Percentiles rank a stretch among this genome's conserved stretches.
Conservation (phyloP, 2,329 filamentous ascomycete genomes). For the Curvularia sp. region DNA sequence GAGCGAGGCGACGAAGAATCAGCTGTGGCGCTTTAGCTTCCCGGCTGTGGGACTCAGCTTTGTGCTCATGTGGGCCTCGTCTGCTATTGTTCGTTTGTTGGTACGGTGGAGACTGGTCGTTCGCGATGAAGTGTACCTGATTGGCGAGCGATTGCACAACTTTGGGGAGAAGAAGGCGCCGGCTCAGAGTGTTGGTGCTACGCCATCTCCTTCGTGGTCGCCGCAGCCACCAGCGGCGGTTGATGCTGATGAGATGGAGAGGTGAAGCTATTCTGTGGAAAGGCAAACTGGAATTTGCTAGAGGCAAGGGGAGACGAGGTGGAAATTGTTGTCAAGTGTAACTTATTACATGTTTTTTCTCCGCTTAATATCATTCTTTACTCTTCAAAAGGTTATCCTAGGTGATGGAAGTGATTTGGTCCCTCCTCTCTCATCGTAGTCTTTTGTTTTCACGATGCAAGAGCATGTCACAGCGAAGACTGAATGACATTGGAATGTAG, state of each 20-base stretch:
- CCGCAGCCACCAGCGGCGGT: neutral
- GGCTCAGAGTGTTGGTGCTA: neutral
- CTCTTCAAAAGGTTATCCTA: neutral
- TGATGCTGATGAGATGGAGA: neutral
- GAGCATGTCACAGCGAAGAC: neutral
- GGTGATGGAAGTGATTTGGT: neutral
- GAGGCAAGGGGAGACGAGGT: neutral
- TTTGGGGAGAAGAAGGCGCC: constrained; percentile 68
- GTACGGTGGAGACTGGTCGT: constrained; percentile 81
- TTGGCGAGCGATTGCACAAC: constrained; percentile 94
- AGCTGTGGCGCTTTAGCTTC: constrained; percentile 74
- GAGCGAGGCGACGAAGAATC: constrained; percentile 59
- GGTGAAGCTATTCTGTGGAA: neutral
- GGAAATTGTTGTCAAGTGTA: neutral
- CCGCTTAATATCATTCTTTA: neutral
- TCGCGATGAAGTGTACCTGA: constrained; percentile 92
- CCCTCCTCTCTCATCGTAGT: no score
- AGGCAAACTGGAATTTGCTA: neutral
- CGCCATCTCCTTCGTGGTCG: neutral
- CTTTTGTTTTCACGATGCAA: no score
- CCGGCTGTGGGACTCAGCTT: constrained; percentile 64
- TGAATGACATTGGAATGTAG: neutral
- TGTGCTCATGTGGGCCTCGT: constrained; percentile 60
- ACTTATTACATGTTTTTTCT: neutral
- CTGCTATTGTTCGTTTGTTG: constrained; percentile 63